Evolutionary conservation across 768 basidiomycete species (phyloP), one percentile per base, ranked within the genome.

Genomic region (Clavaria fumosa): DNA sequence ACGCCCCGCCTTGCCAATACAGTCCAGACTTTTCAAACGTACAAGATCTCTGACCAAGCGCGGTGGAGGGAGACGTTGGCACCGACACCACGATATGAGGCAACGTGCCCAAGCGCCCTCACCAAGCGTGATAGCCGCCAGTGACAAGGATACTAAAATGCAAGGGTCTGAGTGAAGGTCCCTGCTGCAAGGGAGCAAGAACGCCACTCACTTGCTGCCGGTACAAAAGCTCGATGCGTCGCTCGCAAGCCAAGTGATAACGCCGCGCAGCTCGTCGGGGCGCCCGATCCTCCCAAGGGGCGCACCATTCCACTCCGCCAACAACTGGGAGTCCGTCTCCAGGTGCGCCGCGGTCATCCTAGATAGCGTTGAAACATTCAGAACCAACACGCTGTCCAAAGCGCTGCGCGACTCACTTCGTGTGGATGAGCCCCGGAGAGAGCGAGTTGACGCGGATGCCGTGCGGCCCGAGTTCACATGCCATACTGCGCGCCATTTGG

Each of bases 401-500:
- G 20, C 23, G 7, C 10, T 5, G 9, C 12, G 23, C 7, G 17
- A 52, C 60, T 28, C 38, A 75, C 75, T 61, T 63, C 4, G 79
- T 83, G 49, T 78, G 78, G 19, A 83, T 79, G 48, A 80, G 69
- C 3, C 82, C 80, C 0, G 80, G 80, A 7, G 81, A 83, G 35
- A 85, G 62, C 9, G 74, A 62, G 53, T 85, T 85, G 41, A 83
- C 78, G 3, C 82, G 66, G 35, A 85, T 82, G 2, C 62, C 57
- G 52, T 72, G 60, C 23, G 50, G 57, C 1, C 78, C 82, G 2
- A 85, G 64, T 50, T 85, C 81, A 49, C 78, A 82, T 3, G 81
- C 81, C 78, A 85, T 77, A 52, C 76, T 81, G 30, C 82, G 70
- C 4, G 64, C 73, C 78, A 82, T 82, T 55, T 85, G 81, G 28